phyloP scores from a whole-genome alignment of 73 alveolate species.

The Paramecium tetraurelia region DNA sequence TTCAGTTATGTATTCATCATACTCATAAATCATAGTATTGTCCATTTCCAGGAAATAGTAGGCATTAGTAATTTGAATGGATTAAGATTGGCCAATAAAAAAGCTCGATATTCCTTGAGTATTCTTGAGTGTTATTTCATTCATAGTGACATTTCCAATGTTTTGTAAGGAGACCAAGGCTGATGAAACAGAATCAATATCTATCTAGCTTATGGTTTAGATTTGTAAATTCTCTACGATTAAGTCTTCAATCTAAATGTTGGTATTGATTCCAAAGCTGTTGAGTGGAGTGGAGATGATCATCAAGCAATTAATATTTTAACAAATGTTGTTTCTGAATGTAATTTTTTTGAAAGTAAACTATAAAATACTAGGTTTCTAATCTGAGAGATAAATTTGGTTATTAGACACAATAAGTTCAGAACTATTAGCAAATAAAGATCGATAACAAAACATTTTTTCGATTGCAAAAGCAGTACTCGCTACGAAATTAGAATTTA shows the following conservation, averaged over 20 bases:
- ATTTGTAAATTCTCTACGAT: background rate
- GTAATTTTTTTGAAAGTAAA: background rate
- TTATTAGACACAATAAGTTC: background rate
- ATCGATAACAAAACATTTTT: background rate
- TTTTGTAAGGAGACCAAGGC: background rate
- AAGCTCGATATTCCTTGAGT: background rate
- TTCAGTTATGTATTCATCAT: background rate
- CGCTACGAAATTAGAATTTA: background rate
- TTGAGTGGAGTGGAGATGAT: background rate
- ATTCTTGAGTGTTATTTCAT: background rate
- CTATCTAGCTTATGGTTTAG: background rate
- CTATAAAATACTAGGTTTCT: background rate
- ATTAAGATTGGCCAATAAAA: background rate
- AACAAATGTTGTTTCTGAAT: background rate
- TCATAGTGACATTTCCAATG: background rate
- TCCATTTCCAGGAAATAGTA: background rate
- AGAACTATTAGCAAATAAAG: background rate
- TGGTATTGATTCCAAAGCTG: background rate
- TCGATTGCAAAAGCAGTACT: background rate
- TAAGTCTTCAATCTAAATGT: background rate
- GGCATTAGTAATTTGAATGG: background rate
- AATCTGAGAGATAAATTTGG: background rate
- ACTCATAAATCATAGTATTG: background rate
- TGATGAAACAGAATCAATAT: constrained; percentile 9
- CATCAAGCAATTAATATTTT: background rate